phyloP scores from a whole-genome alignment of 2,329 filamentous ascomycete genomes.

The Pseudogymnoascus sp. region DNA sequence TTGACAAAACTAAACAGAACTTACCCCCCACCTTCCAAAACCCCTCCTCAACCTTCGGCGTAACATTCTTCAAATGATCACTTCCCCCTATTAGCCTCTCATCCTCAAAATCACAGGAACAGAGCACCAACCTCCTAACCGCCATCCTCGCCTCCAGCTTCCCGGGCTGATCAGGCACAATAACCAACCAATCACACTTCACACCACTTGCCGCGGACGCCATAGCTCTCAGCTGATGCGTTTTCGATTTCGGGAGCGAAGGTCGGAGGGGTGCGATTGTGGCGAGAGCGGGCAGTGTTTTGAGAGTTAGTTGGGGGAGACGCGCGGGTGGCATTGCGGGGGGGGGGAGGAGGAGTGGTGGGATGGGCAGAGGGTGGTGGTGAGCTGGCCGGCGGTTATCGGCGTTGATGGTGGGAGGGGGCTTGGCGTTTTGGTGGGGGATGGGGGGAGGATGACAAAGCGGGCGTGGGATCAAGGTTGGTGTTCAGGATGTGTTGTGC shows the following conservation, averaged over 20 bases:
- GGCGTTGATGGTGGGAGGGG: neutral
- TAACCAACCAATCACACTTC: conserved; percentile 58
- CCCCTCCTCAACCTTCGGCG: conserved; percentile 44
- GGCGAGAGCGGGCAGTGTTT: neutral
- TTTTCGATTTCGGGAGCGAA: neutral
- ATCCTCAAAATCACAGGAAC: neutral
- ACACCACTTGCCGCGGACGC: conserved; percentile 12
- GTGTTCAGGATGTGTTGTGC: neutral
- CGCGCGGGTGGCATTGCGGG: conserved; percentile 2
- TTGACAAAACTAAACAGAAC: conserved; percentile 18
- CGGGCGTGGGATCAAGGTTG: neutral
- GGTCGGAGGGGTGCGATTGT: neutral
- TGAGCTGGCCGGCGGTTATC: neutral
- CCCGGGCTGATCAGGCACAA: conserved; percentile 58
- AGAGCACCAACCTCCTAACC: conserved; percentile 43
- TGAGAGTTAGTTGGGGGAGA: conserved; percentile 3
- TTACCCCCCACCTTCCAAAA: conserved; percentile 56
- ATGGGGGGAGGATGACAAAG: neutral
- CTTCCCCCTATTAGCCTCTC: conserved; percentile 12
- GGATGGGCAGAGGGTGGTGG: neutral
- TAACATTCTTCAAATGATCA: conserved; percentile 36
- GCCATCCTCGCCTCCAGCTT: conserved; percentile 52
- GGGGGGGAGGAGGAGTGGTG: neutral
- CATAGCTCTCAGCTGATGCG: conserved; percentile 7
- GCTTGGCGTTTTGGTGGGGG: conserved; percentile 5